phyloP scores from a whole-genome alignment of 148 eudicot genomes.

The Rhododendron ferrugineum region DNA sequence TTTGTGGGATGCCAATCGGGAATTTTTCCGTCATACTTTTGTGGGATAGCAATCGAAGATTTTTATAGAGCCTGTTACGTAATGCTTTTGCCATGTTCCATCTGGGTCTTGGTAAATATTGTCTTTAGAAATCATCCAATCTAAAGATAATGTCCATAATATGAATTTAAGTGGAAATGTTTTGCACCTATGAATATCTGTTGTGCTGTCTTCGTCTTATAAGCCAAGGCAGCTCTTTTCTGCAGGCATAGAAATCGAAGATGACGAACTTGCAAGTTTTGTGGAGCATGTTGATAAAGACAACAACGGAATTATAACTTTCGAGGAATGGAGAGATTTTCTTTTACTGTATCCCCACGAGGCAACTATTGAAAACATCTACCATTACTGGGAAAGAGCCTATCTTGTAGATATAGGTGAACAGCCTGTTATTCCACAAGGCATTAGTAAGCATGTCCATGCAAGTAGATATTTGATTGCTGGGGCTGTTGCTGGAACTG shows the following conservation, averaged over 20 bases:
- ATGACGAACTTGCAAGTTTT: constrained; percentile 86
- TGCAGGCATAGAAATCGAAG: constrained; percentile 89
- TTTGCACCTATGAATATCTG: neutral
- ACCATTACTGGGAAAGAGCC: constrained; percentile 85
- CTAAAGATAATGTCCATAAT: neutral
- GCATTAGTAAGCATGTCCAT: constrained; percentile 79
- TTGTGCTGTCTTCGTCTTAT: constrained; percentile 53
- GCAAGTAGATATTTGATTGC: constrained; percentile 87
- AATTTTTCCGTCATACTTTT: neutral
- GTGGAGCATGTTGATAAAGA: constrained; percentile 95
- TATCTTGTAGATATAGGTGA: constrained; percentile 96
- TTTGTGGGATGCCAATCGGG: neutral
- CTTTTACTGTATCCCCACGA: constrained; percentile 91
- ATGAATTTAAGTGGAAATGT: neutral
- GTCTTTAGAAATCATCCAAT: neutral
- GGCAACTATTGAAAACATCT: constrained; percentile 86
- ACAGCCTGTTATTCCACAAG: constrained; percentile 86
- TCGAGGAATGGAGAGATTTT: constrained; percentile 98
- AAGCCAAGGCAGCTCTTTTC: constrained; percentile 74
- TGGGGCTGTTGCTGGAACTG: constrained; percentile 94
- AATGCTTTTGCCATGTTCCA: neutral
- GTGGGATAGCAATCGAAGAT: neutral
- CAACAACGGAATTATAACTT: constrained; percentile 90
- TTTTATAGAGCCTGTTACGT: neutral
- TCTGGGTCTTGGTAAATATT: neutral